Percentiles rank a stretch among this genome's conserved stretches.
Evolutionary conservation across 176 grass and related monocot genomes (phyloP).

Genomic region (Tuctoria greenei): DNA sequence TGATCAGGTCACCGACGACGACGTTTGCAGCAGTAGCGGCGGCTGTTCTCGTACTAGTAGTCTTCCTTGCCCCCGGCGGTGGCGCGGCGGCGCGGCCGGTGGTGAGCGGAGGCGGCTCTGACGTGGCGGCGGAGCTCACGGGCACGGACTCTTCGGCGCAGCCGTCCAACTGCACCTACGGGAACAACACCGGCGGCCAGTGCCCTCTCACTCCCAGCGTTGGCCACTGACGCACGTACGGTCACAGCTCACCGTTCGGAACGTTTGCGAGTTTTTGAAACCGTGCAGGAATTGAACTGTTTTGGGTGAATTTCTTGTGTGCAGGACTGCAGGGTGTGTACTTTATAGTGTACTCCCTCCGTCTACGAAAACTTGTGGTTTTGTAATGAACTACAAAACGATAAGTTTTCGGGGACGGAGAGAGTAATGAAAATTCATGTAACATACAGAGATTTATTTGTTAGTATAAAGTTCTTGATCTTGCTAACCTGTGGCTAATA

Average conservation of each 20-base stretch:
- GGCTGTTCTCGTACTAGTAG: conserved; percentile 4
- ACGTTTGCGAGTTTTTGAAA: background rate
- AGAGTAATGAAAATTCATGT: too few relatives aligned
- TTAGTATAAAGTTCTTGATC: background rate
- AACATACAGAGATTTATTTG: too few relatives aligned
- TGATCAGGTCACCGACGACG: background rate
- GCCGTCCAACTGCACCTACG: conserved; percentile 54
- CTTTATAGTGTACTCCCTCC: too few relatives aligned
- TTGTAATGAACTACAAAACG: too few relatives aligned
- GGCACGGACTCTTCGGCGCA: conserved; percentile 34
- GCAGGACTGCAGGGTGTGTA: too few relatives aligned
- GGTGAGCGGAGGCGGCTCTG: background rate
- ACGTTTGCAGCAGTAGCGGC: background rate
- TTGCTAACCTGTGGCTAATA: background rate
- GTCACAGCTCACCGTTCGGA: too few relatives aligned
- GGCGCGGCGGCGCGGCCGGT: conserved; percentile 13
- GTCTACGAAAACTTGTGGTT: too few relatives aligned
- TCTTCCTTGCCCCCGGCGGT: conserved; percentile 6
- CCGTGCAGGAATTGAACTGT: background rate
- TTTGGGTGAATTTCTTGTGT: too few relatives aligned
- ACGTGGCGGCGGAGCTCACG: background rate
- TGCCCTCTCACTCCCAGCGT: conserved; percentile 30
- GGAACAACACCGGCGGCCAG: conserved; percentile 31
- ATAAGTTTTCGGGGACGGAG: too few relatives aligned
- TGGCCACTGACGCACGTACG: background rate